These are phyloP conservation scores for Smittium mucronatum DNA, from an alignment of 371 early-diverging fungal species.

Conservation along the genomic window DNA sequence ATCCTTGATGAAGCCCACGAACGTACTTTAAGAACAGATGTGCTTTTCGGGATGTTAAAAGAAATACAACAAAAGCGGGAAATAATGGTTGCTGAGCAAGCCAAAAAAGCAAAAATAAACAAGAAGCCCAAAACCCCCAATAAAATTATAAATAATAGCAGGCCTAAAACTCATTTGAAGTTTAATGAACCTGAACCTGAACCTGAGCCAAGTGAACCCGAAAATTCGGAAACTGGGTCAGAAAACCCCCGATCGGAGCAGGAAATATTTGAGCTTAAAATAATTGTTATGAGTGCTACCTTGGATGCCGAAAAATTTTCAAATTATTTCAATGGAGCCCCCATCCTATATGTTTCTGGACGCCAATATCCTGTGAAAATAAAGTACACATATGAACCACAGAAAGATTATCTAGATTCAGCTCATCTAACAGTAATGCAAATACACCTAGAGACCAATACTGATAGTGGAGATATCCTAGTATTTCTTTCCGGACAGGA, in stretches of 20 bases:
- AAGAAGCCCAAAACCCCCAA: not conserved
- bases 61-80: slow-evolving; percentile 53
- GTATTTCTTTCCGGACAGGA: slow-evolving; percentile 91
- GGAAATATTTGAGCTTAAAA: slow-evolving; percentile 47
- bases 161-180: not conserved
- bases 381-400: slow-evolving; percentile 58
- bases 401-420: slow-evolving; percentile 83
- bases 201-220: not conserved
- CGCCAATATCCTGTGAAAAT: slow-evolving; percentile 79
- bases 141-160: not conserved
- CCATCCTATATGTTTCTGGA: slow-evolving; percentile 70
- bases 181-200: not conserved
- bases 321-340: slow-evolving; percentile 70
- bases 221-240: not conserved
- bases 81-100: slow-evolving; percentile 19
- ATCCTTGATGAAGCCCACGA: slow-evolving; percentile 99
- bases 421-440: slow-evolving; percentile 75
- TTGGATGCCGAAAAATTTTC: slow-evolving; percentile 85
- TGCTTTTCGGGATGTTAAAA: slow-evolving; percentile 90
- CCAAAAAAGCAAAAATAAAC: slow-evolving; percentile 15
- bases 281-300: slow-evolving; percentile 96
- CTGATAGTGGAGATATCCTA: slow-evolving; percentile 65
- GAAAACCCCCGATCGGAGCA: not conserved
- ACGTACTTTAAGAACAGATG: slow-evolving; percentile 91
- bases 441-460: slow-evolving; percentile 67